Evolutionary conservation across 176 grass and related monocot species (phyloP), one percentile per base, ranked within the genome.

Genomic region (Bonia amplexicaulis): DNA sequence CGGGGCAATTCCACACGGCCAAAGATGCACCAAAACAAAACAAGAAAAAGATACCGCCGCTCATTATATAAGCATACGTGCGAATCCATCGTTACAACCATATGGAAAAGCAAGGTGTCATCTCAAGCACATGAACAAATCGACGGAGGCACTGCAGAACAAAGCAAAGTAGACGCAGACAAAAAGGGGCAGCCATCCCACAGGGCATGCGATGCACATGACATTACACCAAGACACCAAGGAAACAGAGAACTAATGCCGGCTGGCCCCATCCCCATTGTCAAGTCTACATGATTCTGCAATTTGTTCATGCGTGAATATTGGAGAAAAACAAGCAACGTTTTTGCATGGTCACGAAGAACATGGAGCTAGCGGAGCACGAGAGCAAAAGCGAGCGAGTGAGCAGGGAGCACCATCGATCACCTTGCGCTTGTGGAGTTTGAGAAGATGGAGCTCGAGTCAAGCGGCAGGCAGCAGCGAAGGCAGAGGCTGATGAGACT

Each of bases 81-180:
- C 12, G 44, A 46, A 46, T 46, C 44, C 44, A 71, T 74, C 64
- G 63, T 91, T 77, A 41, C 66, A 17, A 14, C 62, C 23, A 6
- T 64, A 53, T 53, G 5, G 76, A 25, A 74, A 87, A 51, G 64
- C 8, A 26, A 79, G 64, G 12, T 53, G 79, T 74, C 76, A 27
- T 81, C 41, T 89, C 66, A 67, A 86, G 69, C 69, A 46, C 83
- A 86, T 48, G 59, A 74, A 55, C 58, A 83, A 89, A 61, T 61
- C 58, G n/a, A 61, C 11, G 58, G 58, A 60, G 58, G n/a, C 58
- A 23, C n/a, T 25, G 57, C 57, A 25, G 17, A 59, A 25, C 57
- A 23, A 57, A 82, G 76, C 58, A 76, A 69, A 71, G 69, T 47
- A 80, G 73, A 91, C 78, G 7, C n/a, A 49, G 81, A 82, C 57